These are phyloP conservation scores for Biscogniauxia marginata DNA, from an alignment of 2,329 filamentous ascomycete genomes.

Conservation along the genomic window DNA sequence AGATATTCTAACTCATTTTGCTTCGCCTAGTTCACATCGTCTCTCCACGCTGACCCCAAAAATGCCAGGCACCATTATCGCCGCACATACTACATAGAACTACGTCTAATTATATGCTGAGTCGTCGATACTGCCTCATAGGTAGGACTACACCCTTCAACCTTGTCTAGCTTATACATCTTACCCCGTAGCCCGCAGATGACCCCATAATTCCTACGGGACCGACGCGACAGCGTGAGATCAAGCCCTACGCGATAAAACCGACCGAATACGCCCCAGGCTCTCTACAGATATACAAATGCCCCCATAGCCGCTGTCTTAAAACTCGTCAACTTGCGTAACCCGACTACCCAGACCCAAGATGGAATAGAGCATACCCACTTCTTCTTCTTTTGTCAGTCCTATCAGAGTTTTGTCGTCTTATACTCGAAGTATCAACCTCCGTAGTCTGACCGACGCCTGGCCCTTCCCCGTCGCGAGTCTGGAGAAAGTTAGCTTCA, in stretches of 20 bases:
- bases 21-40: constrained; percentile 9
- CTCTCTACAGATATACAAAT: constrained; percentile 21
- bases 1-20: background rate
- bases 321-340: constrained; percentile 30
- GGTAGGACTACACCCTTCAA: constrained; percentile 27
- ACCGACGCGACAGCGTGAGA: constrained; percentile 10
- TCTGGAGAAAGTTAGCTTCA: constrained; percentile 25
- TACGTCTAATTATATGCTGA: constrained; percentile 8
- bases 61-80: constrained; percentile 18
- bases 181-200: constrained; percentile 15
- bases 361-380: constrained; percentile 28
- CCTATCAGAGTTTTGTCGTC: constrained; percentile 24
- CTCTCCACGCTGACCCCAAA: constrained; percentile 18
- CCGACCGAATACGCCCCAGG: constrained; percentile 25
- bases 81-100: constrained; percentile 14
- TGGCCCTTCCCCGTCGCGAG: constrained; percentile 18
- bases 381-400: constrained; percentile 19
- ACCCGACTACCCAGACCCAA: constrained; percentile 26
- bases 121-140: constrained; percentile 18
- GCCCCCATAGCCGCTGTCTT: constrained; percentile 32
- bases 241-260: constrained; percentile 23
- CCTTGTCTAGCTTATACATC: constrained; percentile 22
- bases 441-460: constrained; percentile 30
- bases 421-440: constrained; percentile 26
- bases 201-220: constrained; percentile 14